Conservation (phyloP, 768 basidiomycete species). For the Suillus weaverae region DNA sequence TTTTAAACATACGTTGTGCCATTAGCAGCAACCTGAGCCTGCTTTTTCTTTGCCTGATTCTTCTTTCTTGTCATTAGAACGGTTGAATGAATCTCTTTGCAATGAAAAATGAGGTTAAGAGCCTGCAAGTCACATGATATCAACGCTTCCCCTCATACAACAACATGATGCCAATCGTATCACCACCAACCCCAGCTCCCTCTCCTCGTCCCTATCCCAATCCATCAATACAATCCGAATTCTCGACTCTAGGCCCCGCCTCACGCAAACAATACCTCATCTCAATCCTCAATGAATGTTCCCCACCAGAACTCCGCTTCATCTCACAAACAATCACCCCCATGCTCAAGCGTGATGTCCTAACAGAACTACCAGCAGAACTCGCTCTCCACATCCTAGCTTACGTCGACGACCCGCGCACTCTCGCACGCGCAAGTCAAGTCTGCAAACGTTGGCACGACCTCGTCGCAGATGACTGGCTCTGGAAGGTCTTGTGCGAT, state of each 20-base stretch:
- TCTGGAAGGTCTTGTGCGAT: constrained; percentile 79
- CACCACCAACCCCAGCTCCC: constrained; percentile 64
- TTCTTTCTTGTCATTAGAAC: constrained; percentile 30
- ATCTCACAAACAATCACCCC: constrained; percentile 64
- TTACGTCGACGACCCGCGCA: constrained; percentile 74
- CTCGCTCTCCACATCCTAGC: constrained; percentile 72
- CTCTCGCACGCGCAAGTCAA: constrained; percentile 64
- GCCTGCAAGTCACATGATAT: neutral
- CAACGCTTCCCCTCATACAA: too few relatives aligned
- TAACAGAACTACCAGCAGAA: constrained; percentile 62
- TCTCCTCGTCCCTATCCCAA: constrained; percentile 40
- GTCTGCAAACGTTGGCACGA: constrained; percentile 74
- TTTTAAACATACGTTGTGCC: constrained; percentile 21
- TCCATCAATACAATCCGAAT: constrained; percentile 27
- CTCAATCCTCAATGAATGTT: constrained; percentile 52
- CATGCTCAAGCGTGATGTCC: constrained; percentile 63
- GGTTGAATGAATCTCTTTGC: neutral
- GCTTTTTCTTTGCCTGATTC: constrained; percentile 28
- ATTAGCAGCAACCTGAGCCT: constrained; percentile 22
- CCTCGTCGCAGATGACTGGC: constrained; percentile 69
- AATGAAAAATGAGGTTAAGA: neutral
- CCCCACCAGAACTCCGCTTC: constrained; percentile 62
- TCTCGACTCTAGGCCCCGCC: constrained; percentile 35
- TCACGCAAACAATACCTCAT: constrained; percentile 53
- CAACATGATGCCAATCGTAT: constrained; percentile 41